Conservation (phyloP, 345 rosid genomes). For the Eutrema yunnanense region DNA sequence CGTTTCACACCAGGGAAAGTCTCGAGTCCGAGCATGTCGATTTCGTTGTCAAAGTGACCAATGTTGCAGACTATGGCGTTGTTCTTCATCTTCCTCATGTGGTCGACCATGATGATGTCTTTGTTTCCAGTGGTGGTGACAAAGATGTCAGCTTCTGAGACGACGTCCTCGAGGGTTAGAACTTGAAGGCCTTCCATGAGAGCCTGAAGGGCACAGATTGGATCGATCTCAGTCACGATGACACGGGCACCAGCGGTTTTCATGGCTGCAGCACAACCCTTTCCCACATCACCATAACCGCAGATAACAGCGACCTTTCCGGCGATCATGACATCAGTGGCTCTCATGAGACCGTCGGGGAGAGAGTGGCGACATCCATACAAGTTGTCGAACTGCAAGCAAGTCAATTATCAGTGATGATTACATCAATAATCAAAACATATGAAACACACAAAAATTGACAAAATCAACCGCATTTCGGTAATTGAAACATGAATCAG, state of each 20-base stretch:
- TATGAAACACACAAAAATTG: not conserved
- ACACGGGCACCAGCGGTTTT: constrained; percentile 67
- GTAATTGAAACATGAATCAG: not conserved
- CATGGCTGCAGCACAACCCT: constrained; percentile 70
- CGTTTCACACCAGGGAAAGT: constrained; percentile 57
- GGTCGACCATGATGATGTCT: constrained; percentile 60
- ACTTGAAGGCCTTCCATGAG: constrained; percentile 68
- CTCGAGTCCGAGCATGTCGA: constrained; percentile 62
- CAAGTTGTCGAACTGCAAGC: constrained; percentile 56
- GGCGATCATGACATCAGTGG: constrained; percentile 95
- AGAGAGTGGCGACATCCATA: constrained; percentile 97
- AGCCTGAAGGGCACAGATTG: constrained; percentile 74
- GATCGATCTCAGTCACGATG: constrained; percentile 68
- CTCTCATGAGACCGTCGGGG: constrained; percentile 97
- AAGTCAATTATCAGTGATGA: not conserved
- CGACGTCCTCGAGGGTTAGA: constrained; percentile 48
- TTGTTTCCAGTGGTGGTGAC: constrained; percentile 71
- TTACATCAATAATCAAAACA: not conserved
- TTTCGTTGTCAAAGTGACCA: constrained; percentile 69
- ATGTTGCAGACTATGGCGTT: constrained; percentile 71
- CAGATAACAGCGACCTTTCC: constrained; percentile 75
- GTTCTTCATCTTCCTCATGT: constrained; percentile 36
- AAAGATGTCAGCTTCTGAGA: constrained; percentile 59
- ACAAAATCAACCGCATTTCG: not conserved
- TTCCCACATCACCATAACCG: constrained; percentile 75